Conservation (phyloP, 176 grass and related monocot species). For the Oryza meridionalis region DNA sequence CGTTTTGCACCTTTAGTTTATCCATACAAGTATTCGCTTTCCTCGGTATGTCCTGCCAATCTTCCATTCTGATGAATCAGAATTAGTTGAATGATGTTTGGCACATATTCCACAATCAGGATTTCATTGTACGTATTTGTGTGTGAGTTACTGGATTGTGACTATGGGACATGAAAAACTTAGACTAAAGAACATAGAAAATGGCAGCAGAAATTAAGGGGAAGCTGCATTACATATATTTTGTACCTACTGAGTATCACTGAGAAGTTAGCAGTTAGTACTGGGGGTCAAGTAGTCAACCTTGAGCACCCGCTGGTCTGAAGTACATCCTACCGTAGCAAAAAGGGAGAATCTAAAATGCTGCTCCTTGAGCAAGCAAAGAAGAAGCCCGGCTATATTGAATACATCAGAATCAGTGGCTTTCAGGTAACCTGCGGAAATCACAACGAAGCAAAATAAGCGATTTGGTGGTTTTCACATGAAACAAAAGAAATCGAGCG, state of each 20-base stretch:
- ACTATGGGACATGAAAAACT: not conserved
- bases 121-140: not conserved
- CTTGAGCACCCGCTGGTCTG: slow-evolving; percentile 8
- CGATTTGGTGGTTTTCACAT: slow-evolving; percentile 5
- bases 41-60: not conserved
- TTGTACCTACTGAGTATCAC: slow-evolving; percentile 1
- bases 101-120: not conserved
- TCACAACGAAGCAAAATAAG: slow-evolving; percentile 38
- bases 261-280: slow-evolving; percentile 38
- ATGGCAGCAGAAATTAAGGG: not conserved
- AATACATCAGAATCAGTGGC: slow-evolving; percentile 63
- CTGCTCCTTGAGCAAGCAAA: slow-evolving; percentile 25
- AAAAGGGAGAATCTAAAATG: slow-evolving; percentile 24
- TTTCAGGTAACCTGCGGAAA: slow-evolving; percentile 81
- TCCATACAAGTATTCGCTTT: not conserved
- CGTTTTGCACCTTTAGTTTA: not conserved
- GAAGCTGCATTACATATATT: not conserved
- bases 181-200: not conserved
- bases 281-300: slow-evolving; percentile 8
- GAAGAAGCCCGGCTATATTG: slow-evolving; percentile 37
- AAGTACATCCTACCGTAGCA: slow-evolving; percentile 12
- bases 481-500: not conserved
- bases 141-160: not conserved
- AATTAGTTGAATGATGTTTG: not conserved
- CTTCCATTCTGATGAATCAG: not conserved